Conservation (phyloP, 1,139 yeast genomes). For the Geotrichum bryndzae region DNA sequence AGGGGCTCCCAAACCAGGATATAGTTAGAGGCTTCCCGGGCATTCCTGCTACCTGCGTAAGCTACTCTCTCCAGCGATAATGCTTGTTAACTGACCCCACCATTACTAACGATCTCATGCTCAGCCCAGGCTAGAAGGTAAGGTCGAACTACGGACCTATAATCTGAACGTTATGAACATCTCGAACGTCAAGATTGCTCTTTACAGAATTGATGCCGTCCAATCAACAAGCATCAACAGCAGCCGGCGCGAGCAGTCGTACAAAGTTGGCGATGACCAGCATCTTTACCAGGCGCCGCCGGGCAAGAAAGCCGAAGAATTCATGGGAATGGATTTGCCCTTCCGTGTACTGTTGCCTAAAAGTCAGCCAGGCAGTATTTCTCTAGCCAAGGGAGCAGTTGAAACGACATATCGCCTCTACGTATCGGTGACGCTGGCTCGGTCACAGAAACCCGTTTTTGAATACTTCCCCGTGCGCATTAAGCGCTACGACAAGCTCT, state of each 20-base stretch:
- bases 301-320: conserved; percentile 25
- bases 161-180: conserved; percentile 28
- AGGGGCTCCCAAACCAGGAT: conserved; percentile 39
- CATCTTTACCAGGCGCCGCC: conserved; percentile 28
- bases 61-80: conserved; percentile 1
- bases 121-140: conserved; percentile 38
- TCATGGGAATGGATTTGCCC: conserved; percentile 37
- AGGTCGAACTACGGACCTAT: conserved; percentile 35
- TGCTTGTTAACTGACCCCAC: neutral
- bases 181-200: conserved; percentile 33
- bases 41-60: conserved; percentile 37
- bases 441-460: conserved; percentile 26
- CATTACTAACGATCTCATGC: neutral
- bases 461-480: conserved; percentile 35
- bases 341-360: conserved; percentile 36
- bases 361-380: conserved; percentile 36
- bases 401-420: conserved; percentile 36
- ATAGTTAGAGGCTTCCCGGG: conserved; percentile 41
- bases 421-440: conserved; percentile 31
- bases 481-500: conserved; percentile 37
- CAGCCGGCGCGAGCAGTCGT: conserved; percentile 35
- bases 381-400: conserved; percentile 31
- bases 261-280: conserved; percentile 33
- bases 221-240: conserved; percentile 33
- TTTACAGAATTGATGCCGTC: conserved; percentile 38